Evolutionary conservation across 176 grass and related monocot species (phyloP), one percentile per base, ranked within the genome.

Genomic region (Otatea glauca): DNA sequence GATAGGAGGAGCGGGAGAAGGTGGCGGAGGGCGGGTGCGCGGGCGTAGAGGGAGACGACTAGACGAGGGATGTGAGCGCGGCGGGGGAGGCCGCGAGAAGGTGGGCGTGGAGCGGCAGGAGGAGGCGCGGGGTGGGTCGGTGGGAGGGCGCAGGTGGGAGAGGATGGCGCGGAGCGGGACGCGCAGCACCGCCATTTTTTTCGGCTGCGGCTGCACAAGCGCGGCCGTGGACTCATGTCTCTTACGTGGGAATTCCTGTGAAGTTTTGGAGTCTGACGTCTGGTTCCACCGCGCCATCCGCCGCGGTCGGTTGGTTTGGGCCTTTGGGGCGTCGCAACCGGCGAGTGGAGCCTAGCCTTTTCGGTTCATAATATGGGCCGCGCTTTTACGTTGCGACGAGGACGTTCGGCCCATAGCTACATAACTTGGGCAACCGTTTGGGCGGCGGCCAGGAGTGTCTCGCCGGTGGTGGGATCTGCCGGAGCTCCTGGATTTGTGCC

Each of bases 21-120:
- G 18, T 1, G 38, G 68, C 39, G 75, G 73, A 75, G 88, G 74
- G 73, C 76, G 1, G 87, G 78, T 9, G 49, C 83, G 11, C 80
- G 77, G 38, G 48, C 88, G 88, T 90, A 92, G 85, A 87, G 86
- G 42, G 87, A 85, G 49, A 87, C 86, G 79, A 85, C 1, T 29
- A 29, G 29, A 29, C 29, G 29, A 29, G 84, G 49, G 88, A 74
- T 27, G 88, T 90, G 74, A 79, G 74, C 29, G 41, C 48, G 55
- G 73, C 79, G 65, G 86, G 78, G 83, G 48, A 29, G 73, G 72
- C 88, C 88, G 6, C 66, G 78, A 86, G 3, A 48, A 90, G 84
- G 73, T 91, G 90, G 23, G 89, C 83, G 77, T 89, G 89, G 74
- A 91, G 75, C 55, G 68, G 71, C 9, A 83, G 84, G 77, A 92